phyloP scores from a whole-genome alignment of 495 filamentous ascomycete species.

The Bacidia rubella region DNA sequence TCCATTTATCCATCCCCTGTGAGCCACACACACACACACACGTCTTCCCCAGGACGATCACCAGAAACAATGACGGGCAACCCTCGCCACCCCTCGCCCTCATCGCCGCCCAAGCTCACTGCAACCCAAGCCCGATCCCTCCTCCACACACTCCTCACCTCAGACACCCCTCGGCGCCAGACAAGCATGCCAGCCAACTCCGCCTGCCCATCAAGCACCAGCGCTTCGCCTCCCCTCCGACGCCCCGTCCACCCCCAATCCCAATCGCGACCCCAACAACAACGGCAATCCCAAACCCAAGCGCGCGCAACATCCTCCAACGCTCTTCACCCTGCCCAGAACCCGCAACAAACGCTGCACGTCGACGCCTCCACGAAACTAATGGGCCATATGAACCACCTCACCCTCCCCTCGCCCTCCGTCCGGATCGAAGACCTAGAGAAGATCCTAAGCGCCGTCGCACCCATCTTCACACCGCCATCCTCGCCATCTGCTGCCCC shows the following conservation, averaged over 20 bases:
- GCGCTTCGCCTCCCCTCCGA: too few species aligned
- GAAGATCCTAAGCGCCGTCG: slow-evolving; percentile 5
- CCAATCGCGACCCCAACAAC: background rate
- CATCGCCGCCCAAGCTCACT: slow-evolving; percentile 2
- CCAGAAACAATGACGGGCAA: background rate
- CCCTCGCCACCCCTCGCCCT: background rate
- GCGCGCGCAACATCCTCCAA: background rate
- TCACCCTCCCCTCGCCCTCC: slow-evolving; percentile 16
- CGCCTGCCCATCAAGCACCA: too few species aligned
- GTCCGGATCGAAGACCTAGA: slow-evolving; percentile 1
- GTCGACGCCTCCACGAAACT: slow-evolving; percentile 28
- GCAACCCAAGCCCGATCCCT: slow-evolving; percentile 7
- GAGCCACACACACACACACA: too few species aligned
- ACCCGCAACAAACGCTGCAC: background rate
- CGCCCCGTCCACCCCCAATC: background rate
- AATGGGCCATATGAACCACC: slow-evolving; percentile 23
- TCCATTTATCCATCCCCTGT: background rate
- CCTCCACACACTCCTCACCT: slow-evolving; percentile 4
- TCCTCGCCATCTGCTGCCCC: background rate
- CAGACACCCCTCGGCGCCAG: background rate
- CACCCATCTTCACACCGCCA: background rate
- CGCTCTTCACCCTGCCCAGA: background rate
- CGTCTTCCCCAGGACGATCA: too few species aligned
- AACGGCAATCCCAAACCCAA: background rate
- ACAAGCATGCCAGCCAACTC: background rate